Percentiles rank a stretch among this genome's conserved stretches.
phyloP scores from a whole-genome alignment of 805 yeast species.

The Lachancea sp. region DNA sequence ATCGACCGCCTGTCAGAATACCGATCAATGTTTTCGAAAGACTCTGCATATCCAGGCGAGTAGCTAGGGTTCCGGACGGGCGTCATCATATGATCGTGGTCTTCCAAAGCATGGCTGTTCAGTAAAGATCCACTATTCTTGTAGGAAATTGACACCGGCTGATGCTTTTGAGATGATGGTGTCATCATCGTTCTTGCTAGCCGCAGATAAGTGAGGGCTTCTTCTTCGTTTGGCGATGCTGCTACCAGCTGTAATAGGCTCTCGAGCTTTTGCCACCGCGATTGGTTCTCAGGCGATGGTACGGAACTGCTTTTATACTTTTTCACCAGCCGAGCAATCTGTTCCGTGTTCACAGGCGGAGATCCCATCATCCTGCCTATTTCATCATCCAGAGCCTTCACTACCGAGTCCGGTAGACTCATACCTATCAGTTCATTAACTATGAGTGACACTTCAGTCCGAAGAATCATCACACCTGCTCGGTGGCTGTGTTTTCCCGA shows the following conservation, averaged over 20 bases:
- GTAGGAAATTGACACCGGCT: background rate
- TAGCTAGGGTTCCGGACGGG: constrained; percentile 16
- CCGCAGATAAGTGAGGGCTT: constrained; percentile 18
- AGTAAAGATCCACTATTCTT: constrained; percentile 2
- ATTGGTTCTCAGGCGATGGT: constrained; percentile 11
- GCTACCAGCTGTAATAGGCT: constrained; percentile 15
- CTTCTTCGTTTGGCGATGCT: constrained; percentile 14
- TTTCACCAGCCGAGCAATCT: constrained; percentile 18
- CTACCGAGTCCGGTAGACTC: constrained; percentile 14
- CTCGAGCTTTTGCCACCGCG: constrained; percentile 21
- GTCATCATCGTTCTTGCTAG: constrained; percentile 17
- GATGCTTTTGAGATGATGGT: constrained; percentile 8
- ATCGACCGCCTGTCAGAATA: constrained; percentile 35
- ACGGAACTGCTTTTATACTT: constrained; percentile 16
- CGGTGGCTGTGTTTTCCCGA: background rate
- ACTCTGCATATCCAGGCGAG: constrained; percentile 32
- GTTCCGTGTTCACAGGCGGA: constrained; percentile 14
- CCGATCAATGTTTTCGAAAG: constrained; percentile 36
- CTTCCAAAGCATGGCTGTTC: constrained; percentile 9
- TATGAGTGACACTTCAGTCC: constrained; percentile 15
- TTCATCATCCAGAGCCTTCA: constrained; percentile 16
- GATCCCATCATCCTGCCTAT: constrained; percentile 15
- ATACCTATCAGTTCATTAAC: constrained; percentile 25
- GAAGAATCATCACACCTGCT: constrained; percentile 19
- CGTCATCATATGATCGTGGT: constrained; percentile 14